Evolutionary conservation across 2,329 filamentous ascomycete genomes (phyloP).

Genomic region (Colletotrichum sp.): DNA sequence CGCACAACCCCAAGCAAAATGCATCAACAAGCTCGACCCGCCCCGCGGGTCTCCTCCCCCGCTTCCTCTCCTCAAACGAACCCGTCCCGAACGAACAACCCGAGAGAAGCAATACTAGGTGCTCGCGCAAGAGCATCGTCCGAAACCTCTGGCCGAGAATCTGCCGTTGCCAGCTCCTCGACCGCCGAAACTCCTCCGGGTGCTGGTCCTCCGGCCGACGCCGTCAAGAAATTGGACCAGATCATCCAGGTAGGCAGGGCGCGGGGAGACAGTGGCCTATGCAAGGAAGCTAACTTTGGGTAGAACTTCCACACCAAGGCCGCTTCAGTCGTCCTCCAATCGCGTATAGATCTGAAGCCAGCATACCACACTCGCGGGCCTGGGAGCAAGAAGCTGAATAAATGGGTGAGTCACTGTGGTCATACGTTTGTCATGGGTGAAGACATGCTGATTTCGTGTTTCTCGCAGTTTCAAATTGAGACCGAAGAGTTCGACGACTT

Average conservation of each 20-base stretch:
- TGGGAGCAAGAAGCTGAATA: slow-evolving; percentile 70
- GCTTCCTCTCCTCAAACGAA: slow-evolving; percentile 76
- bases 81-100: slow-evolving; percentile 74
- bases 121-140: slow-evolving; percentile 50
- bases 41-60: slow-evolving; percentile 75
- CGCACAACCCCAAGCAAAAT: slow-evolving; percentile 50
- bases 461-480: slow-evolving; percentile 85
- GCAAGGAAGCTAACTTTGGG: neutral
- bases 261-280: too few relatives aligned
- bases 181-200: slow-evolving; percentile 49
- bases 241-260: slow-evolving; percentile 76
- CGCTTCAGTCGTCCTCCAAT: slow-evolving; percentile 81
- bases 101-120: slow-evolving; percentile 63
- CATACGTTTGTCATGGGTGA: neutral
- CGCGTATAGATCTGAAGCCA: slow-evolving; percentile 73
- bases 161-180: slow-evolving; percentile 46
- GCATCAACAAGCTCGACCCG: slow-evolving; percentile 88
- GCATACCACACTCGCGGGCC: slow-evolving; percentile 50
- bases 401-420: slow-evolving; percentile 71
- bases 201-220: slow-evolving; percentile 65
- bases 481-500: slow-evolving; percentile 92
- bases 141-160: slow-evolving; percentile 44
- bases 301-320: slow-evolving; percentile 94
- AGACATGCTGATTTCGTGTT: neutral
- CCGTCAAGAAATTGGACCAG: slow-evolving; percentile 83